phyloP scores from a whole-genome alignment of 495 filamentous ascomycete genomes.

The Talaromyces wortmannii region DNA sequence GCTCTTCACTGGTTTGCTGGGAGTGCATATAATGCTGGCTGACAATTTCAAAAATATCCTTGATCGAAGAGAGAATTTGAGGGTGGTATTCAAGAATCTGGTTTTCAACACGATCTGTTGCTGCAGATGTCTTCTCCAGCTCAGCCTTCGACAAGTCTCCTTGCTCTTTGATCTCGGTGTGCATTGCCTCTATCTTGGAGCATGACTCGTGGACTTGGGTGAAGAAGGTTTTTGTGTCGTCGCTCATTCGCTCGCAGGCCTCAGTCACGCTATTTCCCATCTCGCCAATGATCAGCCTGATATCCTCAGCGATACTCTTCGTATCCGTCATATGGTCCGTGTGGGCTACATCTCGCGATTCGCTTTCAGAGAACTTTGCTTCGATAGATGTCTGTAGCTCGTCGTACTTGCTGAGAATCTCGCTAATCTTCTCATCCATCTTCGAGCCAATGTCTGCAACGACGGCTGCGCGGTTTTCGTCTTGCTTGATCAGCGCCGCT shows the following conservation, averaged over 20 bases:
- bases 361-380: conserved; percentile 59
- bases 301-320: conserved; percentile 76
- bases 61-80: conserved; percentile 72
- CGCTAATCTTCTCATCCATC: conserved; percentile 72
- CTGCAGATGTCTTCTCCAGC: conserved; percentile 59
- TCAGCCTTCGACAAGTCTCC: conserved; percentile 73
- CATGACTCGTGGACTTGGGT: conserved; percentile 69
- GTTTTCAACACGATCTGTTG: conserved; percentile 68
- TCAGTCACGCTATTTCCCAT: conserved; percentile 80
- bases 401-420: conserved; percentile 75
- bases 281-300: conserved; percentile 74
- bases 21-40: conserved; percentile 72
- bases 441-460: conserved; percentile 53
- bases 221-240: conserved; percentile 78
- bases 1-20: conserved; percentile 42
- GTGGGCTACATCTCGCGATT: conserved; percentile 57
- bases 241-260: conserved; percentile 72
- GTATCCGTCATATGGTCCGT: conserved; percentile 63
- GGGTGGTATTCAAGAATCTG: conserved; percentile 76
- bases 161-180: conserved; percentile 62
- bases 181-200: conserved; percentile 68
- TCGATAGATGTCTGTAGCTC: conserved; percentile 66
- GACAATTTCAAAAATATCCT: conserved; percentile 74
- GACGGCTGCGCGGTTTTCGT: conserved; percentile 50
- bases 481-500: conserved; percentile 59